These are phyloP conservation scores for Fusarium sp. DNA, from an alignment of 2,329 filamentous ascomycete genomes.

Conservation along the genomic window DNA sequence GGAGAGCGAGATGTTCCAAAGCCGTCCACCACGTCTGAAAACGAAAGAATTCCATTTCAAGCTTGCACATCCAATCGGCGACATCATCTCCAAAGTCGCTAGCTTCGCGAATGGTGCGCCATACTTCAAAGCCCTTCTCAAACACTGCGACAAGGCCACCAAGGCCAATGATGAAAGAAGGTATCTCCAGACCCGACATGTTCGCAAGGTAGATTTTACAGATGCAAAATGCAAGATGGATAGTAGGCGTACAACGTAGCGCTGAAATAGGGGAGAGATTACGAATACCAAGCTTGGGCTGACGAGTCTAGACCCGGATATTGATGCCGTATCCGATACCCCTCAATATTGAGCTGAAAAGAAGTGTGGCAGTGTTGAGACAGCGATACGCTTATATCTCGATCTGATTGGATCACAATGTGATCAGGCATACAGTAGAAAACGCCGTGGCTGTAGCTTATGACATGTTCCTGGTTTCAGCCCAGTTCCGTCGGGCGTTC, in stretches of 20 bases:
- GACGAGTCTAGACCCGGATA: background rate
- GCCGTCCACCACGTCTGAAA: background rate
- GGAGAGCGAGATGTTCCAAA: background rate
- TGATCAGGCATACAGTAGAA: background rate
- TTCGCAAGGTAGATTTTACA: background rate
- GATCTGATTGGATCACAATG: background rate
- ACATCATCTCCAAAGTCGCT: background rate
- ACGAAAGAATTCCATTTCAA: background rate
- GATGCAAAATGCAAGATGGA: background rate
- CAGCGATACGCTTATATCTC: background rate
- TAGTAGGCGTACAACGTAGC: background rate
- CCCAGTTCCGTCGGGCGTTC: background rate
- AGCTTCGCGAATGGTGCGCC: background rate
- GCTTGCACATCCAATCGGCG: background rate
- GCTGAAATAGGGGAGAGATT: background rate
- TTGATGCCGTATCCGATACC: background rate
- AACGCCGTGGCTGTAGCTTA: background rate
- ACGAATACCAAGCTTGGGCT: background rate
- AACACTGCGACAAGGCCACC: background rate
- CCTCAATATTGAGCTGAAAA: background rate
- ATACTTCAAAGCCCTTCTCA: background rate
- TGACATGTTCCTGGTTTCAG: background rate
- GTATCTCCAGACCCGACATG: background rate
- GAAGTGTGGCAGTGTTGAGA: background rate
- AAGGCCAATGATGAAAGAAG: background rate